These are phyloP conservation scores for Tetrapisispora arboricola DNA, from an alignment of 805 yeast genomes.

Conservation along the genomic window DNA sequence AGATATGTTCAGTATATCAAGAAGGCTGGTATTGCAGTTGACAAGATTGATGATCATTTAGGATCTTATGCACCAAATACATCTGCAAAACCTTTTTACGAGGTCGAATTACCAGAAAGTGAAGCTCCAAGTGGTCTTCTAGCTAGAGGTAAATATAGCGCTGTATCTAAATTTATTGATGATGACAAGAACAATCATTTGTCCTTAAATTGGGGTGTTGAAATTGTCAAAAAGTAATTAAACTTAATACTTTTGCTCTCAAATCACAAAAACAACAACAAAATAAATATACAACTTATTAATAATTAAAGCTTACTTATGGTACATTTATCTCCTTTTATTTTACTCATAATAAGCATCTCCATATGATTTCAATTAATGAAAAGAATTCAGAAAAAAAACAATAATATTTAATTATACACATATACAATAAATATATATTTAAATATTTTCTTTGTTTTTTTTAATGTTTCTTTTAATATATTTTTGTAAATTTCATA, in stretches of 20 bases:
- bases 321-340: too few relatives aligned
- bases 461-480: neutral
- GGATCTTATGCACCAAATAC: slow-evolving; percentile 92
- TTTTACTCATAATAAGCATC: too few relatives aligned
- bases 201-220: slow-evolving; percentile 75
- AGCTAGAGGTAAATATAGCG: slow-evolving; percentile 79
- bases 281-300: too few relatives aligned
- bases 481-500: neutral
- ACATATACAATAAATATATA: neutral
- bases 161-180: slow-evolving; percentile 72
- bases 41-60: slow-evolving; percentile 74
- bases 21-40: slow-evolving; percentile 81
- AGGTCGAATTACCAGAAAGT: slow-evolving; percentile 49
- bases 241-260: too few relatives aligned
- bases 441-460: neutral
- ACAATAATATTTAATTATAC: neutral
- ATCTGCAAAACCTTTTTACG: slow-evolving; percentile 65
- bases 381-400: neutral
- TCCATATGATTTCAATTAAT: neutral
- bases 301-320: too few relatives aligned
- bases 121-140: slow-evolving; percentile 88
- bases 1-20: slow-evolving; percentile 76
- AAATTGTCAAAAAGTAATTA: slow-evolving; percentile 51
- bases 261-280: too few relatives aligned
- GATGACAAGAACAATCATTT: slow-evolving; percentile 73